phyloP scores from a whole-genome alignment of 1,139 yeast genomes.

The Yamadazyma songkhlaensis region DNA sequence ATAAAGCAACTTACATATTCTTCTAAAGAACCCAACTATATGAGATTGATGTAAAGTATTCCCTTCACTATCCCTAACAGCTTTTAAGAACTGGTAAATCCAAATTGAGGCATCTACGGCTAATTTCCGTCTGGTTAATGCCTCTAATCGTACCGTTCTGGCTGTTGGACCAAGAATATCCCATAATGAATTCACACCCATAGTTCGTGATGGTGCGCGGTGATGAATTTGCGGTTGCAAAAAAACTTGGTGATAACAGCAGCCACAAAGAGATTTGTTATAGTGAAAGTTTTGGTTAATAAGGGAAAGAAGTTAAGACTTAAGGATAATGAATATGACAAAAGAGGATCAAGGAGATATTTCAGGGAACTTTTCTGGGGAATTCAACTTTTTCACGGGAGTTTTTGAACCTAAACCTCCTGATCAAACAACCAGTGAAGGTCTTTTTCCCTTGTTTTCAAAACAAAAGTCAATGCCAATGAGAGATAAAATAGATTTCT shows the following conservation, averaged over 20 bases:
- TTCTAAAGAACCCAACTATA: constrained; percentile 87
- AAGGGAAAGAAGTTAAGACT: too few relatives aligned
- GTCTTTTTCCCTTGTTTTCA: too few relatives aligned
- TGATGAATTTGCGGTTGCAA: background rate
- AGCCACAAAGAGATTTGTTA: background rate
- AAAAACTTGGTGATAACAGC: background rate
- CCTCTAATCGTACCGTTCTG: constrained; percentile 84
- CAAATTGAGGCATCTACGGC: constrained; percentile 99
- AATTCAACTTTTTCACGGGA: too few relatives aligned
- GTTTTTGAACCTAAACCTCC: too few relatives aligned
- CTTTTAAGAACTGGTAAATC: constrained; percentile 96
- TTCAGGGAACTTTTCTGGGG: too few relatives aligned
- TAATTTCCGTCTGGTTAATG: constrained; percentile 67
- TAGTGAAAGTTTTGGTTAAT: background rate
- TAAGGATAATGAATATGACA: too few relatives aligned
- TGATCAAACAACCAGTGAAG: too few relatives aligned
- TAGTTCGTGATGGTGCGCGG: constrained; percentile 19
- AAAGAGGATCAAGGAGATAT: too few relatives aligned
- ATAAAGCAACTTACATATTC: constrained; percentile 86
- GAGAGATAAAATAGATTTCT: background rate
- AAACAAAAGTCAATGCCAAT: background rate
- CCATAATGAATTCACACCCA: constrained; percentile 99
- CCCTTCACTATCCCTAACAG: constrained; percentile 87
- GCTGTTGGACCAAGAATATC: constrained; percentile 88
- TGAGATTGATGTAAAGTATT: constrained; percentile 77